phyloP scores from a whole-genome alignment of 352 stramenopile genomes.

The Elongisporangium undulatum region DNA sequence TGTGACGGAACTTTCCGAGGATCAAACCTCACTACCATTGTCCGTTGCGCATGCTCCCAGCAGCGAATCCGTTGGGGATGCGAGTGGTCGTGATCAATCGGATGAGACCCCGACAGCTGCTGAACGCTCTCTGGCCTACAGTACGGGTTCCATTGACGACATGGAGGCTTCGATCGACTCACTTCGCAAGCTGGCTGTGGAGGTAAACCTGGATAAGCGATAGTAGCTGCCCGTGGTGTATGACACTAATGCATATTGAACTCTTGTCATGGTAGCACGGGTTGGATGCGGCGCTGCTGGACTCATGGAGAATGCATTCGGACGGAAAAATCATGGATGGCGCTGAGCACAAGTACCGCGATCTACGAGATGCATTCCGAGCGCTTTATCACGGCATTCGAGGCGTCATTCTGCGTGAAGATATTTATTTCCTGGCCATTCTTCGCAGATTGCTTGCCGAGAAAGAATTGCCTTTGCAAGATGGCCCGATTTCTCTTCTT shows the following conservation, averaged over 20 bases:
- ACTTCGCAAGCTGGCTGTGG: conserved; percentile 17
- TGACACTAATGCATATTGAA: background rate
- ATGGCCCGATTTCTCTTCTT: conserved; percentile 63
- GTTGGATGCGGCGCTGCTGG: conserved; percentile 27
- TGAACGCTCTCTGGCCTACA: background rate
- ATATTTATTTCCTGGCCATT: conserved; percentile 73
- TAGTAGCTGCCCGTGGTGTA: background rate
- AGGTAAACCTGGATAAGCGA: conserved; percentile 6
- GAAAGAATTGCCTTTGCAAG: conserved; percentile 43
- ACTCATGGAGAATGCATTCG: conserved; percentile 26
- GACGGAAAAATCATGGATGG: conserved; percentile 41
- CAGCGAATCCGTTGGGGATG: background rate
- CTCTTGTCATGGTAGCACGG: conserved; percentile 16
- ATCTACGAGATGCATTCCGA: conserved; percentile 45
- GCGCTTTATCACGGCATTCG: conserved; percentile 23
- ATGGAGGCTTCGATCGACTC: conserved; percentile 27
- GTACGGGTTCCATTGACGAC: conserved; percentile 22
- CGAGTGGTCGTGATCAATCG: conserved; percentile 3
- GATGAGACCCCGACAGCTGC: background rate
- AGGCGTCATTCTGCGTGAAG: conserved; percentile 46
- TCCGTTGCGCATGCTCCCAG: background rate
- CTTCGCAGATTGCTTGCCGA: conserved; percentile 53
- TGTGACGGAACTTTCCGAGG: background rate
- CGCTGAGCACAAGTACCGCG: conserved; percentile 38
- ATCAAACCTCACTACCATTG: background rate